Evolutionary conservation across 768 basidiomycete species (phyloP).

Genomic region (Panellus pusillus): DNA sequence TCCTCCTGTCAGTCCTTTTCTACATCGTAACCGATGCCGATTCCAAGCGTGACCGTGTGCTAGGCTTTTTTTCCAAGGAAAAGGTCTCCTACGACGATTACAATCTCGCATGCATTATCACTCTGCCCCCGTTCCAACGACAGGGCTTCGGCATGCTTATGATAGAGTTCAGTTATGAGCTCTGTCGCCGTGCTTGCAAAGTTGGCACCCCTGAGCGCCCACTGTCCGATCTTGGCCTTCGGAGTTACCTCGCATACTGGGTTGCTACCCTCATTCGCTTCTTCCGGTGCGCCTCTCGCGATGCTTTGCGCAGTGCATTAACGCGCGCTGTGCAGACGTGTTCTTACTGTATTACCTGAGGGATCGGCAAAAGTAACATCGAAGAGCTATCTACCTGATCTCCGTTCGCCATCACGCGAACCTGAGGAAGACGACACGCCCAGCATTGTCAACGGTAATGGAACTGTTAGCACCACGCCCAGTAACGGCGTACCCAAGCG

Average conservation of each 20-base stretch:
- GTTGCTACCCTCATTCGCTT: conserved; percentile 81
- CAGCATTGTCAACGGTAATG: conserved; percentile 19
- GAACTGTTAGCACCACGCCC: background rate
- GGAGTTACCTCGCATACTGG: conserved; percentile 91
- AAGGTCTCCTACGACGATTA: conserved; percentile 96
- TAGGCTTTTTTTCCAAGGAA: conserved; percentile 87
- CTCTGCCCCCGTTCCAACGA: conserved; percentile 89
- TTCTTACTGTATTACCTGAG: conserved; percentile 61
- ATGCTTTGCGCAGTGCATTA: background rate
- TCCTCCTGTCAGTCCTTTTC: conserved; percentile 70
- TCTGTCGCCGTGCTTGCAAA: conserved; percentile 77
- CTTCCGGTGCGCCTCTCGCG: conserved; percentile 53
- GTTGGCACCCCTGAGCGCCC: conserved; percentile 94
- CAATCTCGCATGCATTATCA: conserved; percentile 96
- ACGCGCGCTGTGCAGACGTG: conserved; percentile 37
- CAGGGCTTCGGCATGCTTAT: conserved; percentile 92
- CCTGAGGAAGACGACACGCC: conserved; percentile 26
- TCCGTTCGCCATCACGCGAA: conserved; percentile 36
- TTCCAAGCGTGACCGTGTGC: conserved; percentile 74
- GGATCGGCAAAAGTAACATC: conserved; percentile 48
- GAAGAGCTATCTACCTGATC: conserved; percentile 42
- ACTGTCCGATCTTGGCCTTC: conserved; percentile 87
- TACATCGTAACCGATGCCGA: conserved; percentile 89
- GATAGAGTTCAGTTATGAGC: conserved; percentile 98
- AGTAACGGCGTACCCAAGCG: conserved; percentile 31